Base-by-base conservation (phyloP, 1,284 basidiomycete genomes). In the Ceratobasidium sp. region DNA sequence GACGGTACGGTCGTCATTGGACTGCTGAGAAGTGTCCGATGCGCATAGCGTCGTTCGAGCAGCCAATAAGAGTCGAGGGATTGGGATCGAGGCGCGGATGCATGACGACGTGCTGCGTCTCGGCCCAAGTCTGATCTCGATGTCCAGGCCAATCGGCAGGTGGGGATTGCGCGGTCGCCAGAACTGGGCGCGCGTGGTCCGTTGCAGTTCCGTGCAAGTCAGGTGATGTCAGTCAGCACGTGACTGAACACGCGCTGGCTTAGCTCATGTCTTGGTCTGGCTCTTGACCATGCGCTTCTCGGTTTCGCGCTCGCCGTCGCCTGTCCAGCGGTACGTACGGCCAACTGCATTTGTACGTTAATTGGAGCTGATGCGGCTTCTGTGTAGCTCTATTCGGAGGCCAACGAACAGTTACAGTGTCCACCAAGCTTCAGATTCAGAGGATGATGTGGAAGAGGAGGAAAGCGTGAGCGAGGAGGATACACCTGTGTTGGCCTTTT, bases 221-320 rank as follows among this genome's bases (percentile, higher is more conserved):
- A 18, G 49, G 26, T 50, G 49, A 38, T 35, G 28, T n/a, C 21
- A 43, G 44, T 8, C 32, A n/a, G 44, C 64, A 69, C 28, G 46
- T 69, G 64, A 69, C 35, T 18, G 11, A 16, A 54, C 55, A 35
- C 55, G 55, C 28, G 30, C n/a, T 7, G 9, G 55, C 35, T 41
- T 38, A 21, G 30, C 63, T 52, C 49, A 47, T 54, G 54, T 21
- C 43, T 46, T 14, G 13, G 8, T 47, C 43, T n/a, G 14, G 26
- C 28, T 35, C 49, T 67, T 26, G 63, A 67, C 54, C 64, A 69
- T 69, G 64, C 50, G 64, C 30, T 69, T 55, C n/a, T 69, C 64
- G 23, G 64, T 69, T 26, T 69, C 64, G 41, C 64, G 64, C 35
- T 69, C 64, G 4, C 64, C 64, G n/a, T 69, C 64, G 4, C 64